Base-by-base conservation (phyloP, 208 protist species). In the Wallacemonas collosoma region DNA sequence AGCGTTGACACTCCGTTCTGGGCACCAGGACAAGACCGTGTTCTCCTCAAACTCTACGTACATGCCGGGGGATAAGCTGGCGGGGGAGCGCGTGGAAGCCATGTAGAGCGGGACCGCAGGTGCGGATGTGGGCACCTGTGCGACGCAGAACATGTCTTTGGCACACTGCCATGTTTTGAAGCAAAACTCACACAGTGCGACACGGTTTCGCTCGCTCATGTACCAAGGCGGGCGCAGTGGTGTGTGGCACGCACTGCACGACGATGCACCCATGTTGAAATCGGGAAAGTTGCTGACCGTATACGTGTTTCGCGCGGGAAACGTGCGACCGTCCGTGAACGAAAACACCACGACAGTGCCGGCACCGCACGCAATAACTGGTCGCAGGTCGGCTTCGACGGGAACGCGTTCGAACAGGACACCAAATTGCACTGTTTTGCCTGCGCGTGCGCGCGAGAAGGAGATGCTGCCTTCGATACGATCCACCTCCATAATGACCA, bases 31-130 rank as follows among this genome's bases (percentile, higher is more conserved):
- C 41, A 91, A 73, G 0, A 81, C 79, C 12, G 79, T 56, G 70
- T 86, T 92, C 73, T 95, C 90, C 47, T 93, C 81, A 71, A 94
- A 94, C 72, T 95, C 85, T 17, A 97, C 82, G 61, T 88, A 80
- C 17, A 75, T 73, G 51, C 83, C 88, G 9, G 80, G 70, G 3
- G 73, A n/a, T 0, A 97, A 73, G 11, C 72, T 73, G 40, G 83
- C 76, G 4, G 90, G 90, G 48, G 71, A 72, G 58, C 88, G 73
- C 55, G 77, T 68, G 2, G 87, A 95, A 7, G 88, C 79, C 36
- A 95, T 66, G 71, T 92, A 95, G 54, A 80, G 80, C n/a, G 88
- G 81, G 36, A 90, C 54, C 40, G 53, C 39, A 15, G 50, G 61
- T 8, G 75, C 50, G 35, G 68, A 63, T 1, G 70, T 15, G 12